Evolutionary conservation across 2,329 filamentous ascomycete species (phyloP).

Genomic region (Aspergillus pseudoviridinutans): DNA sequence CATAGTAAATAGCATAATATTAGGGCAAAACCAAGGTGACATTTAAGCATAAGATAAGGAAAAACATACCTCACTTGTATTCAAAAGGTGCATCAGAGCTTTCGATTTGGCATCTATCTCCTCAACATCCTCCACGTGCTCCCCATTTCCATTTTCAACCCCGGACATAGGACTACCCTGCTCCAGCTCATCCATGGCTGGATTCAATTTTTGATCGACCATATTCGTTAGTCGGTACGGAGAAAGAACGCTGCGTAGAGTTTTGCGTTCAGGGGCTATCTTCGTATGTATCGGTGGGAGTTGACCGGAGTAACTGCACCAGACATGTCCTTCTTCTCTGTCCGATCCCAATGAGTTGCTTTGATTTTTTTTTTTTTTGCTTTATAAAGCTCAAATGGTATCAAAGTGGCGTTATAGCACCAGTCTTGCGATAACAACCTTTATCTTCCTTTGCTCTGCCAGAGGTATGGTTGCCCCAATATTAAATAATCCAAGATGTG

Average conservation of each 20-base stretch:
- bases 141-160: slow-evolving; percentile 12
- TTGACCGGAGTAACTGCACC: slow-evolving; percentile 21
- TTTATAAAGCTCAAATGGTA: background rate
- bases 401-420: background rate
- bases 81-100: slow-evolving; percentile 43
- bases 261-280: slow-evolving; percentile 21
- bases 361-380: too few species aligned
- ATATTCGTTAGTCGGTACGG: slow-evolving; percentile 19
- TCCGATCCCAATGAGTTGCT: background rate
- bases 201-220: slow-evolving; percentile 11
- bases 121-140: slow-evolving; percentile 25
- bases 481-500: background rate
- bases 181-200: background rate
- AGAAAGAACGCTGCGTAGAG: slow-evolving; percentile 31
- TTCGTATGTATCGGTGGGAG: slow-evolving; percentile 23
- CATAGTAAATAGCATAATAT: background rate
- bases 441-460: background rate
- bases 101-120: slow-evolving; percentile 43
- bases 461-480: background rate
- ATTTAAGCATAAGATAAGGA: background rate
- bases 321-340: slow-evolving; percentile 20
- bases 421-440: background rate
- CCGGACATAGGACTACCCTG: background rate
- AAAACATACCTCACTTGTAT: slow-evolving; percentile 41
- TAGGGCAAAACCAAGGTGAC: slow-evolving; percentile 3